phyloP scores from a whole-genome alignment of 2,329 filamentous ascomycete genomes.

The Ceratocystis cubensis region DNA sequence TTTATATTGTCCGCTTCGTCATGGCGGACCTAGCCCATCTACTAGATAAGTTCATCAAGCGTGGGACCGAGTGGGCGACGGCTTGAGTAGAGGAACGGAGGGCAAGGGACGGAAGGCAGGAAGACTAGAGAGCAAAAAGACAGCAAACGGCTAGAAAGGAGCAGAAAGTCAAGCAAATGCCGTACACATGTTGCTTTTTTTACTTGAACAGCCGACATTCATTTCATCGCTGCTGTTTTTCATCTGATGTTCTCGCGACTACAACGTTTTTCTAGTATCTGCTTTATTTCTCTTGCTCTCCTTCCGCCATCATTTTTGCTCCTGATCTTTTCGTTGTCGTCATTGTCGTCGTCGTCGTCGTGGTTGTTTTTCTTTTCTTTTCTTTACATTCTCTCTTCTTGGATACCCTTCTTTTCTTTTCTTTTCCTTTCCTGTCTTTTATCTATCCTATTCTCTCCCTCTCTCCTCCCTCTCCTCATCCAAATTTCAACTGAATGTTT shows the following conservation, averaged over 20 bases:
- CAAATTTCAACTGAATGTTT: constrained; percentile 3
- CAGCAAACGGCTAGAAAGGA: too few species aligned
- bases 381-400: constrained; percentile 9
- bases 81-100: constrained; percentile 24
- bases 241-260: too few species aligned
- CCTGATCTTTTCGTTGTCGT: not conserved
- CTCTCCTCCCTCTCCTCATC: not conserved
- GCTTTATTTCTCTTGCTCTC: not conserved
- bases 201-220: too few species aligned
- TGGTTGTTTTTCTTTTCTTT: not conserved
- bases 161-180: too few species aligned
- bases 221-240: too few species aligned
- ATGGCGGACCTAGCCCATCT: constrained; percentile 70
- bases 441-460: not conserved
- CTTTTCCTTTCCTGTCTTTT: not conserved
- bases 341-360: not conserved
- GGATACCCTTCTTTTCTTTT: constrained; percentile 6
- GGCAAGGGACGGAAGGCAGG: not conserved
- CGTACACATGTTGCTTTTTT: too few species aligned
- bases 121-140: not conserved
- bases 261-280: not conserved
- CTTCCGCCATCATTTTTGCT: not conserved
- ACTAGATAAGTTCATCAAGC: constrained; percentile 94
- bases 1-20: constrained; percentile 94
- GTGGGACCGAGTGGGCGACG: constrained; percentile 85